A percentile compares a stretch with the other conserved stretches of the same genome.
Conservation (phyloP, 495 filamentous ascomycete species). For the Penicillium maclennaniae region DNA sequence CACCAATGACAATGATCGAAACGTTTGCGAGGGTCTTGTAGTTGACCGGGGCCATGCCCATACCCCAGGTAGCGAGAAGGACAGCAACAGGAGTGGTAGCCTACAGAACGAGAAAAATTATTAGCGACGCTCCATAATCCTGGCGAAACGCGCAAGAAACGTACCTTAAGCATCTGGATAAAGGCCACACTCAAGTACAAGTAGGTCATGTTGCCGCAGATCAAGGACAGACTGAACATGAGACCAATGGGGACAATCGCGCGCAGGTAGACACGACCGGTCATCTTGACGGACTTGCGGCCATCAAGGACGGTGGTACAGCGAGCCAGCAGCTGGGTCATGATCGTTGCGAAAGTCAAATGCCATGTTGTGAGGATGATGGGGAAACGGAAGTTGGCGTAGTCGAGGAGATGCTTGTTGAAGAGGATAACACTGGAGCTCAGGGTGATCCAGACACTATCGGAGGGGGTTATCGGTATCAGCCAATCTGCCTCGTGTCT, state of each 20-base stretch:
- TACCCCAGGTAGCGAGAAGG: constrained; percentile 76
- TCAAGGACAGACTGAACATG: constrained; percentile 91
- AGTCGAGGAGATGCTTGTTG: constrained; percentile 97
- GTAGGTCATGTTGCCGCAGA: constrained; percentile 91
- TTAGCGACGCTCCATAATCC: background rate
- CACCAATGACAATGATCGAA: constrained; percentile 82
- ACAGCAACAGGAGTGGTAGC: constrained; percentile 90
- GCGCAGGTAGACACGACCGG: constrained; percentile 80
- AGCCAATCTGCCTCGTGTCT: background rate
- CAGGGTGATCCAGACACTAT: constrained; percentile 82
- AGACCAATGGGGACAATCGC: constrained; percentile 90
- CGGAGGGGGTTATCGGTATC: constrained; percentile 23
- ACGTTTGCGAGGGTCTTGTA: constrained; percentile 80
- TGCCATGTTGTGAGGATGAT: constrained; percentile 93
- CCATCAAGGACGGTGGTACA: constrained; percentile 83
- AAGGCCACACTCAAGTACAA: constrained; percentile 90
- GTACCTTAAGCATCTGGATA: constrained; percentile 96
- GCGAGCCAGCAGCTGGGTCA: constrained; percentile 85
- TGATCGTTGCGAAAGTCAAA: constrained; percentile 79
- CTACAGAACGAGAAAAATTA: constrained; percentile 47
- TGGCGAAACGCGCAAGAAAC: constrained; percentile 11
- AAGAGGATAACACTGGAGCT: constrained; percentile 94
- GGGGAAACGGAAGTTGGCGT: constrained; percentile 63
- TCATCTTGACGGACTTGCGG: constrained; percentile 90
- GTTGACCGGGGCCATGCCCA: constrained; percentile 74